Evolutionary conservation across 768 basidiomycete genomes (phyloP).

Genomic region (Leucogyrophana mollusca): DNA sequence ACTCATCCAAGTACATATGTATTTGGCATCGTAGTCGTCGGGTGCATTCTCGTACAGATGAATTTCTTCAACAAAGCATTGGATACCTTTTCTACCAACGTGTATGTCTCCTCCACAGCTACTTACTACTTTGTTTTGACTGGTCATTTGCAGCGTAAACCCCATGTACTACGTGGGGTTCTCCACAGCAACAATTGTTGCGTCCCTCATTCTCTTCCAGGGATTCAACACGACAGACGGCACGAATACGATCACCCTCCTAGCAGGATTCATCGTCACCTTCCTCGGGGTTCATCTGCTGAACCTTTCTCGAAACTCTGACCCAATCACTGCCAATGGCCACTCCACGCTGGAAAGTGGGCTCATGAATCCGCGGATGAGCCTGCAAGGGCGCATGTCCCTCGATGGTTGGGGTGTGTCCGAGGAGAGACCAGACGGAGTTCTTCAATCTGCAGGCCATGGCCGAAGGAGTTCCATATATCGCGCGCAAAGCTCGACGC

Average conservation of each 20-base stretch:
- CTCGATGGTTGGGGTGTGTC: constrained; percentile 68
- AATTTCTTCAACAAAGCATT: constrained; percentile 98
- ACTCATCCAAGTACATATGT: constrained; percentile 95
- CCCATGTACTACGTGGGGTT: constrained; percentile 99
- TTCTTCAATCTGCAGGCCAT: constrained; percentile 40
- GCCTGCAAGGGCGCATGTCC: constrained; percentile 78
- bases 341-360: constrained; percentile 64
- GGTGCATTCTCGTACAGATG: constrained; percentile 91
- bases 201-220: constrained; percentile 95
- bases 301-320: constrained; percentile 69
- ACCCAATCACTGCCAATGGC: constrained; percentile 39
- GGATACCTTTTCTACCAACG: constrained; percentile 95
- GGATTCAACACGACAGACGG: constrained; percentile 90
- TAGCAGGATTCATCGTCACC: constrained; percentile 88
- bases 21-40: constrained; percentile 77
- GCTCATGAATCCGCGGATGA: constrained; percentile 75
- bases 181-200: constrained; percentile 88
- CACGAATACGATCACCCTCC: constrained; percentile 80
- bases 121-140: not conserved
- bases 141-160: constrained; percentile 65
- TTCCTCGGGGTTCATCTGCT: constrained; percentile 97
- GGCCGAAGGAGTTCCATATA: constrained; percentile 67
- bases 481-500: constrained; percentile 58
- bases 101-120: constrained; percentile 54
- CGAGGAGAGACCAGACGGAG: constrained; percentile 25